phyloP scores from a whole-genome alignment of 495 filamentous ascomycete species.

The Paragyromitra xinjiangensis region DNA sequence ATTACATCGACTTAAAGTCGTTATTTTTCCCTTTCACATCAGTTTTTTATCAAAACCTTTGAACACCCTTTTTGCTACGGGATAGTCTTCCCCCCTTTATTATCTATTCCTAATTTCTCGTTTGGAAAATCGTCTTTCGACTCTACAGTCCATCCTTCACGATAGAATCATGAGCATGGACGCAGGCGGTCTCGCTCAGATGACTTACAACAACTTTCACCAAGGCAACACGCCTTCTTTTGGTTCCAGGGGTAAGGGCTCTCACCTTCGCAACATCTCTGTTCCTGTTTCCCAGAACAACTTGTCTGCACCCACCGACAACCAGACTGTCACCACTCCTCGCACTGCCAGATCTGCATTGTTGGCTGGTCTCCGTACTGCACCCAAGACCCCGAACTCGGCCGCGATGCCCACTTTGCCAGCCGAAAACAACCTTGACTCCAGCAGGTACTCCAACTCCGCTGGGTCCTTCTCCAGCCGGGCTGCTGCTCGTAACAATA shows the following conservation, averaged over 20 bases:
- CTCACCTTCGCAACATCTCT: conserved; percentile 64
- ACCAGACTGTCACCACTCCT: conserved; percentile 69
- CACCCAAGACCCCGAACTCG: conserved; percentile 79
- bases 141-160: conserved; percentile 57
- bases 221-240: conserved; percentile 61
- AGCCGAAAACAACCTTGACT: conserved; percentile 49
- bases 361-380: conserved; percentile 90
- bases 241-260: conserved; percentile 74
- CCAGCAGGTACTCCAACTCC: conserved; percentile 47
- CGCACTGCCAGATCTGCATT: conserved; percentile 94
- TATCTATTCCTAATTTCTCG: conserved; percentile 49
- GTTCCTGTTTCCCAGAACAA: conserved; percentile 53
- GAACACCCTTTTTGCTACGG: conserved; percentile 30
- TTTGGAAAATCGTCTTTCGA: conserved; percentile 51
- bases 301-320: conserved; percentile 46
- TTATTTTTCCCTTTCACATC: conserved; percentile 23
- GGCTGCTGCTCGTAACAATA: conserved; percentile 34
- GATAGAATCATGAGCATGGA: conserved; percentile 77
- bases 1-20: conserved; percentile 36
- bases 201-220: conserved; percentile 80
- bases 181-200: conserved; percentile 99
- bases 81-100: conserved; percentile 45
- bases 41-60: conserved; percentile 27
- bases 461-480: conserved; percentile 36
- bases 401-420: conserved; percentile 62